phyloP scores from a whole-genome alignment of 108 stramenopile species.

The Aurantiochytrium sp. region DNA sequence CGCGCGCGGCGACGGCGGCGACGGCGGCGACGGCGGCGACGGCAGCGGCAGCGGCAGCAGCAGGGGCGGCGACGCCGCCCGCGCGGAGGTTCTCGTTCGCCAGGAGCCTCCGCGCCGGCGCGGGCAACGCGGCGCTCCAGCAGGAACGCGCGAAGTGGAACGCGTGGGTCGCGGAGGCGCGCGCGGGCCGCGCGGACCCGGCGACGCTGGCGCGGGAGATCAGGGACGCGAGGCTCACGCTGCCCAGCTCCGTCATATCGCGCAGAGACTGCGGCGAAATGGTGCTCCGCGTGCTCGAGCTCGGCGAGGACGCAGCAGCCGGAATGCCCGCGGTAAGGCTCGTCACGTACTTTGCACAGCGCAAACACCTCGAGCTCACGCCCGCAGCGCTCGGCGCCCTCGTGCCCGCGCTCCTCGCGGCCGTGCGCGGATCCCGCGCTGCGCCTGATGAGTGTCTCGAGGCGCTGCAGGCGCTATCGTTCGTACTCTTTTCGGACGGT shows the following conservation, averaged over 20 bases:
- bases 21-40: too few relatives aligned
- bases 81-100: neutral
- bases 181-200: neutral
- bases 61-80: neutral
- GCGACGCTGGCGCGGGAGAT: neutral
- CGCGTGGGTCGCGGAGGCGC: neutral
- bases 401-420: neutral
- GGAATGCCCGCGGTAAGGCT: neutral
- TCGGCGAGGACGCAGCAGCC: neutral
- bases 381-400: neutral
- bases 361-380: neutral
- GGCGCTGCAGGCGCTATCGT: neutral
- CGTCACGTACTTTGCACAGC: neutral
- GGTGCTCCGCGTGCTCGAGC: neutral
- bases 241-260: conserved; percentile 22
- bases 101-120: neutral
- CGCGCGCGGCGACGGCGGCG: too few relatives aligned
- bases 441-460: neutral
- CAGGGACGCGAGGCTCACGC: neutral
- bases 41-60: too few relatives aligned
- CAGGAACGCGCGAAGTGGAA: conserved; percentile 25
- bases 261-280: neutral
- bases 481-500: neutral
- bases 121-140: neutral
- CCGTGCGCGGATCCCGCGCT: neutral